Base-by-base conservation (phyloP, 2,329 filamentous ascomycete species). In the Aureobasidium leucospermi region DNA sequence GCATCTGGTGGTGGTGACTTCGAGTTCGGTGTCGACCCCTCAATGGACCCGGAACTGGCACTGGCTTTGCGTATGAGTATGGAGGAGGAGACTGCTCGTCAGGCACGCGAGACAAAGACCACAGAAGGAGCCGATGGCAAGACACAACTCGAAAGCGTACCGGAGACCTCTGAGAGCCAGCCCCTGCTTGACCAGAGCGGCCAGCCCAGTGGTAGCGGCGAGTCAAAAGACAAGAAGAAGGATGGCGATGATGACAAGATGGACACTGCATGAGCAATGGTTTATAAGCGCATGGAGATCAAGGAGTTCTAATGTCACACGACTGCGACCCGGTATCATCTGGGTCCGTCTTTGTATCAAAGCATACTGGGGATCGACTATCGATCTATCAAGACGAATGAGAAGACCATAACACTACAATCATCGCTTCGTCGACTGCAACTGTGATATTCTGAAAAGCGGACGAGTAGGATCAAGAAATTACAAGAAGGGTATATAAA, bases 11-110 rank as follows among this genome's bases (percentile, higher is more conserved):
- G 81, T 65, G 83, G 81, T 59, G 85, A 87, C 63, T 95, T 90
- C 67, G 89, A 91, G 67, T 95, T 95, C 71, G 90, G 89, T 64
- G 90, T 96, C 65, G 94, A 97, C 73, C 92, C 93, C 13, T 88
- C 87, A 58, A 82, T 92, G 69, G 94, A 99, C 71, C 94, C 94
- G 3, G 94, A 99, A 74, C 79, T 99, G 69, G 94, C 94, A 23
- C 84, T 99, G 66, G 94, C 94, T 56, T 79, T 99, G 71, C 86
- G 94, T 64, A 96, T 99, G 90, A 96, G 90, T 75, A 90, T 96
- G 83, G 94, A 99, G 73, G 94, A 99, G 73, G 94, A 99, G 76
- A 95, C 95, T 78, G 92, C 92, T 63, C 81, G 94, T 68, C 87
- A 95, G 75, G 92, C 96, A 73, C 90, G 90, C 76, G 85, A 88